Conservation (phyloP, 2,329 filamentous ascomycete species). For the Cercospora sesami region DNA sequence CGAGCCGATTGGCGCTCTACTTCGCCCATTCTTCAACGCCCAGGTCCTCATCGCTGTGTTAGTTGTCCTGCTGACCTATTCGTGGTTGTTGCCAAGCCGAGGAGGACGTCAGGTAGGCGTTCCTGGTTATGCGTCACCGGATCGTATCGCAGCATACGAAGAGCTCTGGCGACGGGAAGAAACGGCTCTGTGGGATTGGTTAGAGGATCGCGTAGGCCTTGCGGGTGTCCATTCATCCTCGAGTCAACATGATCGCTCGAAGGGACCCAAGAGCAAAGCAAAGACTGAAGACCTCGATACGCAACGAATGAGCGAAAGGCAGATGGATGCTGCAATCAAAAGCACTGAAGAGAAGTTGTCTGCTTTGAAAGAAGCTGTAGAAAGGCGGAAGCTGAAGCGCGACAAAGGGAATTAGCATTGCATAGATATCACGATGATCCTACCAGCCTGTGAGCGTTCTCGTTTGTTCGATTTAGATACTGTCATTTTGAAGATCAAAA, state of each 20-base stretch:
- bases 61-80: slow-evolving; percentile 69
- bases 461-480: slow-evolving; percentile 18
- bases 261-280: slow-evolving; percentile 29
- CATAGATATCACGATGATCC: slow-evolving; percentile 12
- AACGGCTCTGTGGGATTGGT: slow-evolving; percentile 87
- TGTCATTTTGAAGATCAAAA: background rate
- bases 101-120: slow-evolving; percentile 42
- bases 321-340: slow-evolving; percentile 74
- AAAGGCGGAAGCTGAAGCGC: slow-evolving; percentile 51
- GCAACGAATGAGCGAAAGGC: slow-evolving; percentile 76
- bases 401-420: background rate
- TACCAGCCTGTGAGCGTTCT: slow-evolving; percentile 30
- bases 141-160: slow-evolving; percentile 80
- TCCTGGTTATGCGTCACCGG: slow-evolving; percentile 52
- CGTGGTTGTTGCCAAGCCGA: slow-evolving; percentile 57
- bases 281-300: slow-evolving; percentile 46
- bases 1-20: slow-evolving; percentile 67
- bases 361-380: slow-evolving; percentile 72
- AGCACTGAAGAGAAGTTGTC: slow-evolving; percentile 83
- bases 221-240: slow-evolving; percentile 49
- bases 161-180: slow-evolving; percentile 90
- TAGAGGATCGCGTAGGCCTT: slow-evolving; percentile 80
- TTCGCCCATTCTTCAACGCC: slow-evolving; percentile 70
- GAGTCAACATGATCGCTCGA: slow-evolving; percentile 31
- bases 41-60: slow-evolving; percentile 77